phyloP scores from a whole-genome alignment of 2,329 filamentous ascomycete genomes.

The Truncatella angustata region DNA sequence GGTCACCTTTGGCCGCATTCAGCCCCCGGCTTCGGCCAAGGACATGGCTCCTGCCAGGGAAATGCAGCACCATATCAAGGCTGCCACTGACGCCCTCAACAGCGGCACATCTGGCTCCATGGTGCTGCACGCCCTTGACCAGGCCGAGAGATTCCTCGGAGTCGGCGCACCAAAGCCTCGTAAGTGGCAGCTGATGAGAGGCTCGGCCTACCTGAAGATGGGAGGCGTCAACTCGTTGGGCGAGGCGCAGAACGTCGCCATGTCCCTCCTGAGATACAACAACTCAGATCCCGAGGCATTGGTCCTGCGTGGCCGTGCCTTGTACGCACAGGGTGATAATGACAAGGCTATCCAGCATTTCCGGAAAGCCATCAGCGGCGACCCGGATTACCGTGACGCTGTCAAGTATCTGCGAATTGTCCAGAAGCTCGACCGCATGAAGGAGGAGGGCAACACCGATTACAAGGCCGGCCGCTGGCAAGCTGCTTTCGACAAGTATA shows the following conservation, averaged over 20 bases:
- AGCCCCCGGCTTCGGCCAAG: constrained; percentile 77
- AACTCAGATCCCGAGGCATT: constrained; percentile 91
- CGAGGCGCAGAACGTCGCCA: constrained; percentile 90
- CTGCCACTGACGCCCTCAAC: constrained; percentile 74
- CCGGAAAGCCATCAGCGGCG: constrained; percentile 82
- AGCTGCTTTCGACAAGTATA: constrained; percentile 81
- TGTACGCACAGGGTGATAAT: constrained; percentile 92
- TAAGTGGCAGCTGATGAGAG: constrained; percentile 91
- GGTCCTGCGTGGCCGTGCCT: constrained; percentile 79
- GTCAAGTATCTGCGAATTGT: constrained; percentile 87
- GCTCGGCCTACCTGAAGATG: constrained; percentile 91
- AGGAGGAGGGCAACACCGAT: constrained; percentile 85
- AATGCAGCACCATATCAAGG: constrained; percentile 79
- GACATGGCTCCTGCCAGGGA: constrained; percentile 79
- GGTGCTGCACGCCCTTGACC: constrained; percentile 87
- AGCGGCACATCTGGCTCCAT: constrained; percentile 82
- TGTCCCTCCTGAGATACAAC: constrained; percentile 81
- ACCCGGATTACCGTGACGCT: constrained; percentile 87
- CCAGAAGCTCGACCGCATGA: constrained; percentile 88
- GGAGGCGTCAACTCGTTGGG: constrained; percentile 84
- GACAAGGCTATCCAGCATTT: constrained; percentile 93
- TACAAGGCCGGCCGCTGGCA: constrained; percentile 85
- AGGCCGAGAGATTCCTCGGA: constrained; percentile 81
- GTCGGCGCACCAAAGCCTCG: constrained; percentile 74
- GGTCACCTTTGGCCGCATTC: constrained; percentile 75